Evolutionary conservation across 306 rosid genomes (phyloP), one percentile per base, ranked within the genome.

Genomic region (Abrus precatorius): DNA sequence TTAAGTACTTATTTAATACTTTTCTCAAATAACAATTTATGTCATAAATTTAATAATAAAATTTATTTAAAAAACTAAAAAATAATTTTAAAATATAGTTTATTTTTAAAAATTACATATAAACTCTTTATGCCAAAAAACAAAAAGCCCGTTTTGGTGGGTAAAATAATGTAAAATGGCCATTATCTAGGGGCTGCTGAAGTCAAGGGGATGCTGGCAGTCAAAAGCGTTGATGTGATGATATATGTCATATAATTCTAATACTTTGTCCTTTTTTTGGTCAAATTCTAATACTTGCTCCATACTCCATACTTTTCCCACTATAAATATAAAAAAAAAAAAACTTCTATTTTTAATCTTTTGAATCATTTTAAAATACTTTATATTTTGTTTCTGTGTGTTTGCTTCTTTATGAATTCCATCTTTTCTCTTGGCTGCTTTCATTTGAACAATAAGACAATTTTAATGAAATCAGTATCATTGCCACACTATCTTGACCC

Each of bases 401-500:
- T 6, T 30, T 55, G 3, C 28, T 69, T 14, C 59, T 41, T 45
- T 0, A 14, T 30, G 60, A 30, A n/a, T 30, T 9, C 30, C 0
- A 2, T 40, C 50, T 59, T 30, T 73, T 14, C 29, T 41, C 11
- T 28, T 32, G 78, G 57, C 49, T 82, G 69, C 74, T 76, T 49
- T 78, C 30, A 47, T 68, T 54, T 69, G 47, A 1, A 8, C 28
- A 41, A 36, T n/a, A 69, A 29, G 71, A 55, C 72, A 75, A 67
- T 20, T 32, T 40, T 34, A 54, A 4, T 75, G 72, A 68, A 77
- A 29, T 34, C 30, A 56, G 52, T 52, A 69, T 69, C 34, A 52
- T 32, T 76, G 85, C 66, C 74, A 50, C 66, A 60, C 50, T 68
- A 59, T 29, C 11, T 82, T 76, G 74, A 82, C 82, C 73, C 8